These are phyloP conservation scores for Cochlearia excelsa DNA, from an alignment of 345 rosid species.

Conservation along the genomic window DNA sequence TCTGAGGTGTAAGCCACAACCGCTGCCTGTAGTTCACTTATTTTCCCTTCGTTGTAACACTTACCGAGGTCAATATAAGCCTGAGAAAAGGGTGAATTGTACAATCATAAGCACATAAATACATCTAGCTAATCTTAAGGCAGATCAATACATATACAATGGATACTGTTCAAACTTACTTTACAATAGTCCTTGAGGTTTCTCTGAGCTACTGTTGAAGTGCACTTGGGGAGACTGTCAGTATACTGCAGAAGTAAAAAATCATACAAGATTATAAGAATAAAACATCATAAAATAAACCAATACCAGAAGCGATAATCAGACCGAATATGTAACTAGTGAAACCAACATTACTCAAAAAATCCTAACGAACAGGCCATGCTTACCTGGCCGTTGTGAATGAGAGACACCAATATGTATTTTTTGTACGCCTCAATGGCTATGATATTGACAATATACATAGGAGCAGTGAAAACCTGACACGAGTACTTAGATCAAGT, in stretches of 20 bases:
- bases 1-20: constrained; percentile 51
- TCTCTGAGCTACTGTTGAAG: constrained; percentile 85
- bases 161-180: constrained; percentile 30
- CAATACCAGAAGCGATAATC: constrained; percentile 14
- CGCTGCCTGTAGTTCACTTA: constrained; percentile 52
- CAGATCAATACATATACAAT: not conserved
- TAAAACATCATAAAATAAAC: constrained; percentile 13
- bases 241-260: constrained; percentile 52
- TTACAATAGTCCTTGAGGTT: constrained; percentile 49
- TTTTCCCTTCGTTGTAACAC: constrained; percentile 61
- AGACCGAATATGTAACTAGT: not conserved
- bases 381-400: constrained; percentile 75
- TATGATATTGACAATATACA: constrained; percentile 70
- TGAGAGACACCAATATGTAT: constrained; percentile 76
- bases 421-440: constrained; percentile 94
- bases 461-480: constrained; percentile 94
- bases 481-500: constrained; percentile 19
- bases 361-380: constrained; percentile 3
- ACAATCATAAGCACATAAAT: constrained; percentile 19
- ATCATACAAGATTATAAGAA: constrained; percentile 25
- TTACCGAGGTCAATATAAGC: constrained; percentile 66
- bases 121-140: not conserved
- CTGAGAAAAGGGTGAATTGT: constrained; percentile 42
- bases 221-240: constrained; percentile 73
- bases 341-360: constrained; percentile 19